A percentile compares a stretch with the other conserved stretches of the same genome.
Conservation (phyloP, 2,329 filamentous ascomycete genomes). For the Thermomyces lanuginosus region DNA sequence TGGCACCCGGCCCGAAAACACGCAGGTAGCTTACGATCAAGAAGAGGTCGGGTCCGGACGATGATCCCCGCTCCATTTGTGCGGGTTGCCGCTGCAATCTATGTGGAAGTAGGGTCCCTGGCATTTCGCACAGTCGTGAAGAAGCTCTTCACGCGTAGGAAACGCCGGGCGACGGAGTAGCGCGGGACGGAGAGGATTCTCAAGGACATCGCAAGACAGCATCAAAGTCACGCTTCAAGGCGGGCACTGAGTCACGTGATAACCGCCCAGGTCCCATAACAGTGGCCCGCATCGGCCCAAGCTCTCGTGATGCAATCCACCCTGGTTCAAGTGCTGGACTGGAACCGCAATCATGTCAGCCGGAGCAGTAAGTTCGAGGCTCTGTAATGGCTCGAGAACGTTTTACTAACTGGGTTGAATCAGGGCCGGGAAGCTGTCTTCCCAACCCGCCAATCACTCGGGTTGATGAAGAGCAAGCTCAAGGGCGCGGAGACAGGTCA, state of each 20-base stretch:
- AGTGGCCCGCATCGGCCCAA: no score
- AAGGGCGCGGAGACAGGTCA: constrained; percentile 87
- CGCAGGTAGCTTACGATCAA: constrained; percentile 24
- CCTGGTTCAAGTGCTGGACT: no score
- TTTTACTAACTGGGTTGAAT: constrained; percentile 10
- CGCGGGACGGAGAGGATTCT: constrained; percentile 13
- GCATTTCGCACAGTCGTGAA: constrained; percentile 30
- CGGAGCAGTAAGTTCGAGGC: constrained; percentile 19
- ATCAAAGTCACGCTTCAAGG: no score
- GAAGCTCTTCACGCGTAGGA: constrained; percentile 19
- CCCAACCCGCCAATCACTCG: constrained; percentile 90
- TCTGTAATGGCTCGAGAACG: constrained; percentile 7
- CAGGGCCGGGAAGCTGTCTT: constrained; percentile 94
- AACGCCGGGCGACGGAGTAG: constrained; percentile 11
- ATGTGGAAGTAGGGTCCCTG: constrained; percentile 33
- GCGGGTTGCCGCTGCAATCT: constrained; percentile 29
- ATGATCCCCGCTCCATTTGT: constrained; percentile 26
- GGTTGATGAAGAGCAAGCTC: constrained; percentile 93
- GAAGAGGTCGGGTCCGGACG: constrained; percentile 28
- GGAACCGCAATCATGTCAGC: constrained; percentile 26
- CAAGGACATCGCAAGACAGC: constrained; percentile 10
- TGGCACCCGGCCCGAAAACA: constrained; percentile 16
- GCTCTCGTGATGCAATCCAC: no score
- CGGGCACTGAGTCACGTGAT: constrained; percentile 14
- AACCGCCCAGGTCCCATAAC: constrained; percentile 19